phyloP scores from a whole-genome alignment of 257 asterid species.

The Lavandula angustifolia region DNA sequence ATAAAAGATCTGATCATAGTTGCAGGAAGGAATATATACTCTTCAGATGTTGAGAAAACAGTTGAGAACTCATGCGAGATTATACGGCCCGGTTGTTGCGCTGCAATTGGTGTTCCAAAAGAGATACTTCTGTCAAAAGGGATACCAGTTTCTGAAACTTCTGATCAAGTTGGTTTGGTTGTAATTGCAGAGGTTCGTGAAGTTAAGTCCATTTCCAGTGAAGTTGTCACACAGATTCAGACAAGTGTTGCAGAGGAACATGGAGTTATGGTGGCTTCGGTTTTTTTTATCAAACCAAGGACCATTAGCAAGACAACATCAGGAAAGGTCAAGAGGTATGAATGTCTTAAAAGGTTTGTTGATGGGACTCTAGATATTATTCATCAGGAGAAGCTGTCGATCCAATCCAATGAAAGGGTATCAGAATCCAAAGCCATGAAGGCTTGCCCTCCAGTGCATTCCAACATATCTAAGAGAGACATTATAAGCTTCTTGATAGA shows the following conservation, averaged over 20 bases:
- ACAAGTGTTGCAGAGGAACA: slow-evolving; percentile 62
- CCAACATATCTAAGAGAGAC: slow-evolving; percentile 37
- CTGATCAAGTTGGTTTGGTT: slow-evolving; percentile 61
- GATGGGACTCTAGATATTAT: slow-evolving; percentile 51
- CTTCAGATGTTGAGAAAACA: slow-evolving; percentile 66
- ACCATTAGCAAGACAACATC: slow-evolving; percentile 67
- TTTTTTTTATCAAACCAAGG: slow-evolving; percentile 53
- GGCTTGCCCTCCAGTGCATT: slow-evolving; percentile 15
- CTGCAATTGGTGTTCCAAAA: slow-evolving; percentile 60
- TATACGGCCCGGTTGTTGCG: slow-evolving; percentile 69
- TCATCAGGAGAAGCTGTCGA: slow-evolving; percentile 28
- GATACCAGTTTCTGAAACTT: slow-evolving; percentile 41
- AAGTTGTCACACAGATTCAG: slow-evolving; percentile 41
- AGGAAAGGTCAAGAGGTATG: slow-evolving; percentile 68
- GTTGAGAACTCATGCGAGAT: slow-evolving; percentile 58
- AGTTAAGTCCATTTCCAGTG: slow-evolving; percentile 30
- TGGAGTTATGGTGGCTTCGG: slow-evolving; percentile 47
- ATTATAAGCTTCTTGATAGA: slow-evolving; percentile 44
- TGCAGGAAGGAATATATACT: slow-evolving; percentile 61
- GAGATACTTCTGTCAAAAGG: slow-evolving; percentile 56
- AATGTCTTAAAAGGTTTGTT: slow-evolving; percentile 51
- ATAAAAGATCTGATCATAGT: slow-evolving; percentile 65
- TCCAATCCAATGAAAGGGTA: slow-evolving; percentile 22
- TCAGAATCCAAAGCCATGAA: slow-evolving; percentile 12
- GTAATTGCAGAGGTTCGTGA: slow-evolving; percentile 65